phyloP scores from a whole-genome alignment of 805 yeast species.

The Helenozyma rhizophorensis region DNA sequence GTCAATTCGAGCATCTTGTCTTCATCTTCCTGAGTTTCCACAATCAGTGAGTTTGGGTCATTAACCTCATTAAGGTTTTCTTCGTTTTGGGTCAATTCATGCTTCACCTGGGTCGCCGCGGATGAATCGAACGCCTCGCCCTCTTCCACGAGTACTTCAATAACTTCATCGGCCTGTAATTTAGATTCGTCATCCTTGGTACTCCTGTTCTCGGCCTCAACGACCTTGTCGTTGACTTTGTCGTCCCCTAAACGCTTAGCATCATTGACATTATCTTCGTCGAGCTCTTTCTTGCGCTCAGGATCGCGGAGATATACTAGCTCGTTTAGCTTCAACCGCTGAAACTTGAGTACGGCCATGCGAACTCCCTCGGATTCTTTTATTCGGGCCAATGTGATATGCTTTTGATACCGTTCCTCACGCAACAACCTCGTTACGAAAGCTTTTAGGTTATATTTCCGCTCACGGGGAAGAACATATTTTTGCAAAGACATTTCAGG shows the following conservation, averaged over 20 bases:
- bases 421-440: conserved; percentile 11
- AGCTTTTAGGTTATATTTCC: conserved; percentile 13
- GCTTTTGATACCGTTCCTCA: conserved; percentile 5
- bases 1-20: conserved; percentile 7
- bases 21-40: conserved; percentile 5
- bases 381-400: conserved; percentile 10
- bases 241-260: conserved; percentile 1
- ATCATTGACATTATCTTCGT: conserved; percentile 1
- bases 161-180: no score
- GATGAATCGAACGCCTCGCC: no score
- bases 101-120: no score
- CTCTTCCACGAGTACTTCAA: no score
- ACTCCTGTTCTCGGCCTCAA: neutral
- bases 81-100: no score
- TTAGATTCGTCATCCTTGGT: neutral
- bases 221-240: neutral
- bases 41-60: neutral
- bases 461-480: conserved; percentile 13
- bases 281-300: neutral
- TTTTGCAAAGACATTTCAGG: neutral
- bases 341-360: conserved; percentile 13
- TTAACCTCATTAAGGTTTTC: conserved; percentile 2
- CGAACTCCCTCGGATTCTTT: conserved; percentile 6
- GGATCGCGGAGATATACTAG: conserved; percentile 6
- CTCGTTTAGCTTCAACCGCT: conserved; percentile 11